A percentile compares a stretch with the other conserved stretches of the same genome.
phyloP scores from a whole-genome alignment of 495 filamentous ascomycete genomes.

The Penicillium paxilli region DNA sequence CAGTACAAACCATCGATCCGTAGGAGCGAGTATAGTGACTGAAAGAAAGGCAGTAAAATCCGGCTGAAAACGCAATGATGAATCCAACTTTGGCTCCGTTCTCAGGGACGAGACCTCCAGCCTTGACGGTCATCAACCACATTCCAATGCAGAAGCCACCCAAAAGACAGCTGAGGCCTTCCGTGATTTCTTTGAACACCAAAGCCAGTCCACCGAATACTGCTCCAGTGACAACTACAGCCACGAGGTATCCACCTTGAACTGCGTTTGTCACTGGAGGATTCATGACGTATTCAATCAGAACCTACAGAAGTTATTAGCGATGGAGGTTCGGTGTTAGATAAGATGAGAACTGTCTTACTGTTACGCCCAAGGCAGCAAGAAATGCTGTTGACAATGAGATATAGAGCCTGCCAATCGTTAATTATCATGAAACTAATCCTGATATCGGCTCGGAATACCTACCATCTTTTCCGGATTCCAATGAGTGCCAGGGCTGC shows the following conservation, averaged over 20 bases:
- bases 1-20: slow-evolving; percentile 70
- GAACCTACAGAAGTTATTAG: slow-evolving; percentile 46
- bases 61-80: slow-evolving; percentile 69
- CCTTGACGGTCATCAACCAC: slow-evolving; percentile 81
- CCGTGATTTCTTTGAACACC: slow-evolving; percentile 81
- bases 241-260: slow-evolving; percentile 88
- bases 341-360: slow-evolving; percentile 18
- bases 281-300: slow-evolving; percentile 89
- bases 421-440: slow-evolving; percentile 2
- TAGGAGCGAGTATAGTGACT: slow-evolving; percentile 76
- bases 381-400: slow-evolving; percentile 79
- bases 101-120: slow-evolving; percentile 69
- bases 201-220: slow-evolving; percentile 75
- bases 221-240: slow-evolving; percentile 69
- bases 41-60: slow-evolving; percentile 72
- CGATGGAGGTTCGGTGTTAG: not conserved
- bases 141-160: slow-evolving; percentile 88
- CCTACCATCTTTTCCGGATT: slow-evolving; percentile 75
- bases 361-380: slow-evolving; percentile 69
- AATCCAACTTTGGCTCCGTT: slow-evolving; percentile 67
- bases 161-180: slow-evolving; percentile 82
- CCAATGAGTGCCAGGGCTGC: slow-evolving; percentile 71
- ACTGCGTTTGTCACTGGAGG: slow-evolving; percentile 73
- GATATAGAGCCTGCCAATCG: slow-evolving; percentile 59
- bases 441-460: not conserved